Evolutionary conservation across 1,284 basidiomycete species (phyloP).

Genomic region (Pascua guehoae): DNA sequence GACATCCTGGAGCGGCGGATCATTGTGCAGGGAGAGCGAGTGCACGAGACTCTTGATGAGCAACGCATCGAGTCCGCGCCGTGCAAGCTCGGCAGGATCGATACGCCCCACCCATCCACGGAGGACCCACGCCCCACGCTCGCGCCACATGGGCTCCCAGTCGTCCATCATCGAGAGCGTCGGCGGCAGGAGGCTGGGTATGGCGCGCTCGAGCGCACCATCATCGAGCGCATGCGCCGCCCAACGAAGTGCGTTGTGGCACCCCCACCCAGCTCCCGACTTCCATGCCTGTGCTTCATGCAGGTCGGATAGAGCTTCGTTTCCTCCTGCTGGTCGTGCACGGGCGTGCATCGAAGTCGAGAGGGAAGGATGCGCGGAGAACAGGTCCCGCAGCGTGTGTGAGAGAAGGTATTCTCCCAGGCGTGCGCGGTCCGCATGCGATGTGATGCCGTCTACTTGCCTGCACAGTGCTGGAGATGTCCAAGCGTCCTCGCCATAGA

Average conservation of each 20-base stretch:
- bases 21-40: slow-evolving; percentile 38
- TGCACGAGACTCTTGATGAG: slow-evolving; percentile 38
- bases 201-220: slow-evolving; percentile 19
- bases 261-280: slow-evolving; percentile 26
- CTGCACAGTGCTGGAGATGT: slow-evolving; percentile 18
- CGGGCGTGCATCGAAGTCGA: background rate
- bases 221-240: slow-evolving; percentile 11
- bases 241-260: slow-evolving; percentile 34
- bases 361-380: slow-evolving; percentile 32
- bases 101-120: slow-evolving; percentile 24
- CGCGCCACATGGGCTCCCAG: slow-evolving; percentile 43
- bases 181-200: slow-evolving; percentile 44
- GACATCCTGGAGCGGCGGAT: slow-evolving; percentile 35
- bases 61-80: slow-evolving; percentile 44
- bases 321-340: slow-evolving; percentile 23
- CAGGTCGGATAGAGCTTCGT: slow-evolving; percentile 14
- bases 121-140: slow-evolving; percentile 32
- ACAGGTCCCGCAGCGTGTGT: slow-evolving; percentile 22
- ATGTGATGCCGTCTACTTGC: slow-evolving; percentile 25
- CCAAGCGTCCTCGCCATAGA: slow-evolving; percentile 34
- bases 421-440: background rate
- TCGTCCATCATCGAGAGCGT: slow-evolving; percentile 48
- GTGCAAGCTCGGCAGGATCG: slow-evolving; percentile 22
- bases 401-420: slow-evolving; percentile 23
- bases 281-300: slow-evolving; percentile 50